Percentiles rank a stretch among this genome's conserved stretches.
Conservation (phyloP, 2,329 filamentous ascomycete genomes). For the Hypoxylon sp. region DNA sequence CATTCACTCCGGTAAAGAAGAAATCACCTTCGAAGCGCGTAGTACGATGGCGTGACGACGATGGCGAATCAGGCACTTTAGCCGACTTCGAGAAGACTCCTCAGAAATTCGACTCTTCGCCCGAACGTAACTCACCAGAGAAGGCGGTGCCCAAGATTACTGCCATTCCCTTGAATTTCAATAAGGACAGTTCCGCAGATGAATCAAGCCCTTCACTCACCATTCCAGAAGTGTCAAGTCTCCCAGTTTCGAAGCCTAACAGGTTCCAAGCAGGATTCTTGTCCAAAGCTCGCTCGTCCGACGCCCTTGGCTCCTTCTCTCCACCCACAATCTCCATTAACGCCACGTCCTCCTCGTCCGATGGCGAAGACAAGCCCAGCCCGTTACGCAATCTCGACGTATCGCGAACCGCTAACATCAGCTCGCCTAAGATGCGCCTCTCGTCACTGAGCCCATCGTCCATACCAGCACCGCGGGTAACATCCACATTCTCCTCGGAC, state of each 20-base stretch:
- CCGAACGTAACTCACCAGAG: conserved; percentile 67
- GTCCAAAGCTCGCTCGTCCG: conserved; percentile 66
- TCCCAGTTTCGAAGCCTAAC: conserved; percentile 69
- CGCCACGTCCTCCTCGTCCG: conserved; percentile 71
- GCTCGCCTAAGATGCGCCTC: conserved; percentile 61
- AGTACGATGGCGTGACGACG: conserved; percentile 94
- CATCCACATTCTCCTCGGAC: conserved; percentile 57
- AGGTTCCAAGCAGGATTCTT: conserved; percentile 93
- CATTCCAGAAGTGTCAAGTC: conserved; percentile 60
- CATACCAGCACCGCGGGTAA: conserved; percentile 50
- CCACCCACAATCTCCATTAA: conserved; percentile 71
- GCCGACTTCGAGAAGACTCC: conserved; percentile 95
- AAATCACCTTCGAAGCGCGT: conserved; percentile 78
- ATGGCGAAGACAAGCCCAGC: conserved; percentile 62
- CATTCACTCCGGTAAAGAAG: conserved; percentile 86
- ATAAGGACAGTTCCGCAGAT: conserved; percentile 67
- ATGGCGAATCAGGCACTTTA: conserved; percentile 82
- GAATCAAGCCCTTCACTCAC: conserved; percentile 72
- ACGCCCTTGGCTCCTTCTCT: conserved; percentile 71
- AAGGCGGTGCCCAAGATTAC: conserved; percentile 63
- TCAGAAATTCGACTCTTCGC: conserved; percentile 73
- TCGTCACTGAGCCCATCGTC: conserved; percentile 55
- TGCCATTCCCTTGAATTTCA: conserved; percentile 68
- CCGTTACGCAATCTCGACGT: conserved; percentile 67
- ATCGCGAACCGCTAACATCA: conserved; percentile 64